Percentiles rank a stretch among this genome's conserved stretches.
Conservation (phyloP, 2,329 filamentous ascomycete species). For the Cladosporium phlei region DNA sequence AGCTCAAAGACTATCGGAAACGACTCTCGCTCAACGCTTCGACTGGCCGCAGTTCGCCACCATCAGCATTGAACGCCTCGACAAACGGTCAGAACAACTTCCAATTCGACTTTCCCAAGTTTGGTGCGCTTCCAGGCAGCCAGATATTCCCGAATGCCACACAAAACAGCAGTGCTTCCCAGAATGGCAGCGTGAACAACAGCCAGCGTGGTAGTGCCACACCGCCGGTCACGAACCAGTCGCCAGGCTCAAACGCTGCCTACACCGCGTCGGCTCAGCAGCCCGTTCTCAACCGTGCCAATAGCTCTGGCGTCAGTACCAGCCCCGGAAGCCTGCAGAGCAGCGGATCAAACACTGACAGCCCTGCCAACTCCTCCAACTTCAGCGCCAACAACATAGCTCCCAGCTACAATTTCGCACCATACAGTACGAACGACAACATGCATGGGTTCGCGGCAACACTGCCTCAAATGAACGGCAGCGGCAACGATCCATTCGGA, state of each 20-base stretch:
- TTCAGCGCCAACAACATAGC: not conserved
- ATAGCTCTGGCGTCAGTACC: constrained; percentile 32
- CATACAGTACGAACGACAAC: constrained; percentile 31
- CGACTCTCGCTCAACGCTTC: constrained; percentile 61
- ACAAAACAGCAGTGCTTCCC: constrained; percentile 14
- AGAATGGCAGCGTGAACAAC: constrained; percentile 24
- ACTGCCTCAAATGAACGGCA: constrained; percentile 31
- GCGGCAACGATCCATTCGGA: constrained; percentile 40
- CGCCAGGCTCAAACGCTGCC: constrained; percentile 13
- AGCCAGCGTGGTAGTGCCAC: constrained; percentile 30
- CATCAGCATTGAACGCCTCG: not conserved
- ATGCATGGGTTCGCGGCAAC: constrained; percentile 33
- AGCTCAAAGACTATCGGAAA: constrained; percentile 88
- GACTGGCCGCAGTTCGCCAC: constrained; percentile 53
- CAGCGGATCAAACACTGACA: constrained; percentile 23
- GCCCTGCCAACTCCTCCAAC: constrained; percentile 13
- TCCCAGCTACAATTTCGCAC: constrained; percentile 21
- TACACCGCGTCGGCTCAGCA: constrained; percentile 21
- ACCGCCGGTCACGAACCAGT: constrained; percentile 22
- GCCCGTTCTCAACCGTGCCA: constrained; percentile 19
- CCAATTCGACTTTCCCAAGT: constrained; percentile 93
- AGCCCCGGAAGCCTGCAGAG: constrained; percentile 30
- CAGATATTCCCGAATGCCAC: constrained; percentile 42
- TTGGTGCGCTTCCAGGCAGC: constrained; percentile 65
- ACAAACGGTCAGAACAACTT: constrained; percentile 59